These are phyloP conservation scores for Aspergillus piperis DNA, from an alignment of 2,329 filamentous ascomycete genomes.

Conservation along the genomic window DNA sequence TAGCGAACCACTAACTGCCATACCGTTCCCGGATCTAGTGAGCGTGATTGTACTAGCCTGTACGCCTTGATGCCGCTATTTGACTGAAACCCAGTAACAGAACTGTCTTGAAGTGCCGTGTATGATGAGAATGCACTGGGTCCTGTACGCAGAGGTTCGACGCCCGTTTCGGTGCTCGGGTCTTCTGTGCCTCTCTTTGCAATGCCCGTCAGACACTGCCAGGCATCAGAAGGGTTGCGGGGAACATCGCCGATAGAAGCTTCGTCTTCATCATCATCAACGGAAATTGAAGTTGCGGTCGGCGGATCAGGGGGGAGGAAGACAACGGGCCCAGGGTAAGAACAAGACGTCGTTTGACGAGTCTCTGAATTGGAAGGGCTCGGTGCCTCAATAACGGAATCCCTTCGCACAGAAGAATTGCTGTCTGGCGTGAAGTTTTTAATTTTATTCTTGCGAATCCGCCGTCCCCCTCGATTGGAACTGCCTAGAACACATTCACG, in stretches of 20 bases:
- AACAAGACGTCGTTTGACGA: constrained; percentile 26
- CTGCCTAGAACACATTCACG: constrained; percentile 62
- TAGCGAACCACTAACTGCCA: constrained; percentile 60
- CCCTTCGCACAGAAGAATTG: constrained; percentile 27
- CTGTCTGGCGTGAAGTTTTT: constrained; percentile 35
- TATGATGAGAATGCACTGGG: constrained; percentile 28
- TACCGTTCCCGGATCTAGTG: constrained; percentile 52
- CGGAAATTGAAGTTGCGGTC: constrained; percentile 27
- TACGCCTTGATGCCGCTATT: constrained; percentile 43
- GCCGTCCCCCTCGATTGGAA: constrained; percentile 60
- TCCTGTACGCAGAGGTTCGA: constrained; percentile 26
- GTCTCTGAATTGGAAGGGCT: constrained; percentile 31
- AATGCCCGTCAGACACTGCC: constrained; percentile 50
- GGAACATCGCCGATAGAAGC: constrained; percentile 47
- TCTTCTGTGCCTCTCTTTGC: constrained; percentile 40
- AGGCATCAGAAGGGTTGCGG: constrained; percentile 51
- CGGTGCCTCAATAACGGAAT: constrained; percentile 28
- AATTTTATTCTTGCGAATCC: constrained; percentile 57
- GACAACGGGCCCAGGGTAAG: constrained; percentile 37
- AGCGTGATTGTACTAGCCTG: constrained; percentile 46
- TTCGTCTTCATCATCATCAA: constrained; percentile 44
- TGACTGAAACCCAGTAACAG: constrained; percentile 29
- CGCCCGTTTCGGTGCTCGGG: constrained; percentile 23
- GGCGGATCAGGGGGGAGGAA: constrained; percentile 37
- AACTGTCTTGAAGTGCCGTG: constrained; percentile 30